These are phyloP conservation scores for Axilococcus clingmanii DNA, from an alignment of 139 green algal species.

Conservation along the genomic window DNA sequence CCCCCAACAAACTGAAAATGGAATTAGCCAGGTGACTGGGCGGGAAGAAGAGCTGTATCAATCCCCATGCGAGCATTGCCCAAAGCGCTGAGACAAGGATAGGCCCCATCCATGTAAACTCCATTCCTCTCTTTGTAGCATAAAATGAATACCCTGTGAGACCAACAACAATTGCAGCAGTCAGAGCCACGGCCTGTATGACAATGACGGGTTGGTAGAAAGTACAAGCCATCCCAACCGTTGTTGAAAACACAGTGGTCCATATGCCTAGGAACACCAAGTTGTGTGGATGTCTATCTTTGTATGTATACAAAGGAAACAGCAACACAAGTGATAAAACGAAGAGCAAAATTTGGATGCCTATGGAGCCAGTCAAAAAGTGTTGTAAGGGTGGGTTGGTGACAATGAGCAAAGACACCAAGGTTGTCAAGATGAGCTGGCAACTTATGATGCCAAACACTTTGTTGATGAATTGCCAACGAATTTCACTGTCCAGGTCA, in stretches of 20 bases:
- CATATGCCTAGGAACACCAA: slow-evolving; percentile 30
- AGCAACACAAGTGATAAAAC: slow-evolving; percentile 2
- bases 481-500: slow-evolving; percentile 31
- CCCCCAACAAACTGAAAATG: slow-evolving; percentile 50
- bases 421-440: slow-evolving; percentile 41
- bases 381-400: slow-evolving; percentile 10
- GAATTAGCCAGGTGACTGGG: slow-evolving; percentile 25
- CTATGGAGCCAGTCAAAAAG: slow-evolving; percentile 17
- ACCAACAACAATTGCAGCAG: slow-evolving; percentile 23
- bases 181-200: slow-evolving; percentile 27
- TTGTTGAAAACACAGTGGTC: slow-evolving; percentile 22
- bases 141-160: slow-evolving; percentile 63
- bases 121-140: slow-evolving; percentile 38
- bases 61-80: slow-evolving; percentile 41
- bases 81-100: slow-evolving; percentile 48
- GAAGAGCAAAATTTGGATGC: slow-evolving; percentile 20
- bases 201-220: slow-evolving; percentile 44
- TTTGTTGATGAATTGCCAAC: slow-evolving; percentile 51
- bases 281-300: slow-evolving; percentile 48
- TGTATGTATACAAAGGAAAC: slow-evolving; percentile 34
- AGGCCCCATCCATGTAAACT: slow-evolving; percentile 42
- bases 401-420: slow-evolving; percentile 27
- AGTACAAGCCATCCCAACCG: slow-evolving; percentile 33
- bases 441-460: slow-evolving; percentile 47
- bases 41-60: slow-evolving; percentile 57